Conservation (phyloP, 441 rosid genomes). For the Populus trichocarpa region DNA sequence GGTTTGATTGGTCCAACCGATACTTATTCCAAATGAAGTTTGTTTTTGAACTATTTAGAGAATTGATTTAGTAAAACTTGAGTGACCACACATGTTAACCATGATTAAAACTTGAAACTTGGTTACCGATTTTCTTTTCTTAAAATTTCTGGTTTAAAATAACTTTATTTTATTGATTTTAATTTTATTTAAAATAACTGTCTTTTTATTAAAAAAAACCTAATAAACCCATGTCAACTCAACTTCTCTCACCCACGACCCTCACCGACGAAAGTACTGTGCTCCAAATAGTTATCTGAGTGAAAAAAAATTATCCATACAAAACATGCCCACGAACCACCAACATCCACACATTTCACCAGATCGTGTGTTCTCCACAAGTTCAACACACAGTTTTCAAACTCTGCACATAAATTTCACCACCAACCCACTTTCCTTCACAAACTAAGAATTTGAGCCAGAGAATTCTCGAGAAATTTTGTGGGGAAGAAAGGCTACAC, state of each 20-base stretch:
- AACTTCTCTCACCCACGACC: neutral
- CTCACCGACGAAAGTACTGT: neutral
- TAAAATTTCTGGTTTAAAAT: too few species aligned
- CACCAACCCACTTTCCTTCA: neutral
- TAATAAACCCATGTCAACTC: too few species aligned
- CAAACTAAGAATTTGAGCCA: neutral
- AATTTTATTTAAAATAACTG: too few species aligned
- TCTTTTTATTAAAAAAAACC: too few species aligned
- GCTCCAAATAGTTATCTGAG: neutral
- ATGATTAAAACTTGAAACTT: too few species aligned
- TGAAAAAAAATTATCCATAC: neutral
- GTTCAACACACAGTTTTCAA: slow-evolving; percentile 17
- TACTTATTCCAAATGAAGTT: too few species aligned
- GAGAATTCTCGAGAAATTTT: neutral
- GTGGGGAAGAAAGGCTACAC: neutral
- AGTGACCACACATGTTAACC: too few species aligned
- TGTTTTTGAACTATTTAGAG: too few species aligned
- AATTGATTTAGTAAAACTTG: too few species aligned
- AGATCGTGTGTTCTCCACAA: slow-evolving; percentile 44
- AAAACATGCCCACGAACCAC: neutral
- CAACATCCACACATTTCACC: neutral
- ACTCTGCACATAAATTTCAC: neutral
- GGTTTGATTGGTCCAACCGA: too few species aligned
- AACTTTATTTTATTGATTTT: too few species aligned
- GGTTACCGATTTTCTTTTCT: too few species aligned